Evolutionary conservation across 2,329 filamentous ascomycete species (phyloP).

Genomic region (Xylaria multiplex): DNA sequence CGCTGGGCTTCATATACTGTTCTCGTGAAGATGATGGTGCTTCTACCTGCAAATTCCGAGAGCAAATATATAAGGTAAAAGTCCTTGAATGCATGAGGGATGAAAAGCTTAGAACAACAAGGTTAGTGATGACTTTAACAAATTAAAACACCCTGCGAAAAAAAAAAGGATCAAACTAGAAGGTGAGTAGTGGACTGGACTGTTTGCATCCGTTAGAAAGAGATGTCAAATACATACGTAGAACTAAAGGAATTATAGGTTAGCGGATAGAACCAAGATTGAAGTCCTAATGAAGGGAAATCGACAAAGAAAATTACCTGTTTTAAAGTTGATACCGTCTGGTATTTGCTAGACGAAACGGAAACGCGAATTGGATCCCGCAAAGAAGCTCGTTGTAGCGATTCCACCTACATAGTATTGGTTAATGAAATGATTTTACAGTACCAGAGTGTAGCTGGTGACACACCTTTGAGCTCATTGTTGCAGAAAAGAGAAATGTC

Average conservation of each 20-base stretch:
- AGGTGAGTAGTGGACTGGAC: background rate
- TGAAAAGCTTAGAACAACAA: slow-evolving; percentile 65
- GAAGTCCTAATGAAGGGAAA: background rate
- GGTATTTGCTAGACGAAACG: slow-evolving; percentile 84
- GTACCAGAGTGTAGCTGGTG: background rate
- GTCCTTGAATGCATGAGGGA: slow-evolving; percentile 89
- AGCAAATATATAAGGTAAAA: slow-evolving; percentile 86
- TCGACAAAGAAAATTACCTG: slow-evolving; percentile 56
- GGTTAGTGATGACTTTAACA: slow-evolving; percentile 12
- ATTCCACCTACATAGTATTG: slow-evolving; percentile 69
- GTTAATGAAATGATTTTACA: slow-evolving; percentile 6
- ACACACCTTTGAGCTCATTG: slow-evolving; percentile 80
- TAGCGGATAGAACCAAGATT: background rate
- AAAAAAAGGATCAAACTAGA: background rate
- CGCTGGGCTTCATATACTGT: slow-evolving; percentile 93
- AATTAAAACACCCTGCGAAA: background rate
- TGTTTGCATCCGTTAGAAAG: background rate
- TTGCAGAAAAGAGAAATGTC: slow-evolving; percentile 93
- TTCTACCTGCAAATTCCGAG: slow-evolving; percentile 88
- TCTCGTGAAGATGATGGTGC: slow-evolving; percentile 87
- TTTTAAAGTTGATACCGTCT: slow-evolving; percentile 88
- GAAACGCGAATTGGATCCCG: slow-evolving; percentile 85
- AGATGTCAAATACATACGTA: slow-evolving; percentile 56
- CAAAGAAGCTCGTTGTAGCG: slow-evolving; percentile 87
- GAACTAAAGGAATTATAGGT: slow-evolving; percentile 51